phyloP scores from a whole-genome alignment of 116 monocot genomes.

The Phalaenopsis hybrid region DNA sequence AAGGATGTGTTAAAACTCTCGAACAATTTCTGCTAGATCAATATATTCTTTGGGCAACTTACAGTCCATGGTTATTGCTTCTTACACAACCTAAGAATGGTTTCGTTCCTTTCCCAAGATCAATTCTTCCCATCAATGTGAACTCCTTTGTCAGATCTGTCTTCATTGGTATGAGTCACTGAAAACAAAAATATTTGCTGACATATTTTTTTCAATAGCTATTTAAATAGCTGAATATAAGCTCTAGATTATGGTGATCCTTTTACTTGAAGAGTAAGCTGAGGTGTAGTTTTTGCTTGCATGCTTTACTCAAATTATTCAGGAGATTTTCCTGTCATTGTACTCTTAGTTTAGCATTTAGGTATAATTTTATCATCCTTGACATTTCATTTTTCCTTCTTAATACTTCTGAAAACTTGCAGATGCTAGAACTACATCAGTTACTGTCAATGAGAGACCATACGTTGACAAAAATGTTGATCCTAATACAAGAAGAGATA shows the following conservation, averaged over 20 bases:
- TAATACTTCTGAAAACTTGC: not conserved
- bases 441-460: not conserved
- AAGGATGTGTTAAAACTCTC: not conserved
- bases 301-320: not conserved
- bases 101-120: not conserved
- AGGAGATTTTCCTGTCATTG: not conserved
- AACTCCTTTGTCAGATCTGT: not conserved
- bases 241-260: not conserved
- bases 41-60: too few relatives aligned
- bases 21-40: not conserved
- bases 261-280: not conserved
- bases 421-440: not conserved
- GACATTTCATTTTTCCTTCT: not conserved
- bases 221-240: not conserved
- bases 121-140: not conserved
- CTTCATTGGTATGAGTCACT: not conserved
- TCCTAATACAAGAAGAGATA: constrained; percentile 13
- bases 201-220: not conserved
- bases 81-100: too few relatives aligned
- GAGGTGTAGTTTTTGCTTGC: not conserved
- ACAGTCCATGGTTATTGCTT: too few relatives aligned
- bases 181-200: not conserved
- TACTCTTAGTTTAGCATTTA: not conserved
- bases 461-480: constrained; percentile 13
- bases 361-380: not conserved